Base-by-base conservation (phyloP, 345 rosid species). In the Salix viminalis region DNA sequence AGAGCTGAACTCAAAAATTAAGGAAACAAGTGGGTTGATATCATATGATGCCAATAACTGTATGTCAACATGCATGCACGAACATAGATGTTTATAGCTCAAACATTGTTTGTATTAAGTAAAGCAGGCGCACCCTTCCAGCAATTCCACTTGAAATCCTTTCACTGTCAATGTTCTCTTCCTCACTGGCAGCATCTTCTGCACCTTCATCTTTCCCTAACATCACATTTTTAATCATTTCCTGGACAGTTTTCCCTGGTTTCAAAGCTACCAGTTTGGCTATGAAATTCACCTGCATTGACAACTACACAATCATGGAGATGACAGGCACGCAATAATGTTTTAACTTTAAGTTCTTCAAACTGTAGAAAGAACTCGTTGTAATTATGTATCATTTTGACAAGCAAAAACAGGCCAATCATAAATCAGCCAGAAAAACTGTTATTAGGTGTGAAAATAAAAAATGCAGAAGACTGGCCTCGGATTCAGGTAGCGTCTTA, bases 141-240 rank as follows among this genome's bases (percentile, higher is more conserved):
- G 85, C 81, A 80, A 94, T 75, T 71, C 98, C 97, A 61, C 80
- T 66, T 5, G 75, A 85, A 76, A 23, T 62, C 65, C 24, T 75
- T 75, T 73, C 80, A 74, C 73, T 76, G 3, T 75, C 66, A 62
- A 79, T 73, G 65, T 84, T 83, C 70, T 80, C 89, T 8, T 68
- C 87, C 24, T 83, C 89, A 78, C 62, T 71, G 77, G 69, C 76
- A 37, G 83, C 75, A 77, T 80, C 71, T 46, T 95, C 97, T 30
- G 92, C 94, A 84, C 99, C 98, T 86, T 95, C 99, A 80, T 90
- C 90, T 79, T 90, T 95, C 69, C 97, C 99, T 84, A 79, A 85
- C 99, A 93, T 91, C 77, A 95, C 99, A 69, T 90, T 90, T 79
- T 85, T 89, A 65, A 93, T 90, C 96, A 93, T 93, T 81, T 89